Evolutionary conservation across 768 basidiomycete species (phyloP).

Genomic region (Phaeotremella skinneri): DNA sequence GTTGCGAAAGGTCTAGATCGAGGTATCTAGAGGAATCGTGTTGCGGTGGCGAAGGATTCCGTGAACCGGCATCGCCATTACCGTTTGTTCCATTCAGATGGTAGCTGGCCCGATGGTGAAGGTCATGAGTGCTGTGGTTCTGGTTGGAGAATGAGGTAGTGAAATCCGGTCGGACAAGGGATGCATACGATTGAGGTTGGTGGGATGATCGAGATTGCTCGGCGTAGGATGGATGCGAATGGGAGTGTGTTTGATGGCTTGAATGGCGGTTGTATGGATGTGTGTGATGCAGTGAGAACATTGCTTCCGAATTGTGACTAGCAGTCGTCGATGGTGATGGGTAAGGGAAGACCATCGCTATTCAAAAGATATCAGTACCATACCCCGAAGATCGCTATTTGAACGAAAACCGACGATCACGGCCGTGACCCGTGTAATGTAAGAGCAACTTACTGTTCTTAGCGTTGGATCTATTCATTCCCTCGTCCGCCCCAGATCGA

Average conservation of each 20-base stretch:
- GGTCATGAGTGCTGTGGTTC: neutral
- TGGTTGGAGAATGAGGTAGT: conserved; percentile 10
- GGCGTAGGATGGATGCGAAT: conserved; percentile 10
- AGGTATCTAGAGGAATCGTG: conserved; percentile 10
- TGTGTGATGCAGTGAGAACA: neutral
- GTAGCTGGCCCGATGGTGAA: too few species aligned
- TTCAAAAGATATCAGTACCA: neutral
- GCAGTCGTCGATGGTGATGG: conserved; percentile 20
- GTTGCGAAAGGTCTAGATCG: conserved; percentile 21
- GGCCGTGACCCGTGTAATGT: too few species aligned
- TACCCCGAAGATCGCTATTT: neutral
- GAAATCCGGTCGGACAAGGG: conserved; percentile 14
- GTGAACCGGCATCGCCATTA: neutral
- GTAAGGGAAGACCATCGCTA: conserved; percentile 11
- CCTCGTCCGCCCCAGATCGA: too few species aligned
- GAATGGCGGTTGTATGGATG: conserved; percentile 6
- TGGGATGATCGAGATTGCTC: conserved; percentile 3
- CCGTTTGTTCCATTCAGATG: neutral
- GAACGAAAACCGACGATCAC: neutral
- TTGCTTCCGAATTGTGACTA: neutral
- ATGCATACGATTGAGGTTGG: conserved; percentile 10
- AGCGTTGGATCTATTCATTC: conserved; percentile 7
- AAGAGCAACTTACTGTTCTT: too few species aligned
- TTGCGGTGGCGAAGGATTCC: conserved; percentile 13
- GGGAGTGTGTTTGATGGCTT: neutral